These are phyloP conservation scores for Wallacemonas sp. DNA, from an alignment of 208 protist genomes.

Conservation along the genomic window DNA sequence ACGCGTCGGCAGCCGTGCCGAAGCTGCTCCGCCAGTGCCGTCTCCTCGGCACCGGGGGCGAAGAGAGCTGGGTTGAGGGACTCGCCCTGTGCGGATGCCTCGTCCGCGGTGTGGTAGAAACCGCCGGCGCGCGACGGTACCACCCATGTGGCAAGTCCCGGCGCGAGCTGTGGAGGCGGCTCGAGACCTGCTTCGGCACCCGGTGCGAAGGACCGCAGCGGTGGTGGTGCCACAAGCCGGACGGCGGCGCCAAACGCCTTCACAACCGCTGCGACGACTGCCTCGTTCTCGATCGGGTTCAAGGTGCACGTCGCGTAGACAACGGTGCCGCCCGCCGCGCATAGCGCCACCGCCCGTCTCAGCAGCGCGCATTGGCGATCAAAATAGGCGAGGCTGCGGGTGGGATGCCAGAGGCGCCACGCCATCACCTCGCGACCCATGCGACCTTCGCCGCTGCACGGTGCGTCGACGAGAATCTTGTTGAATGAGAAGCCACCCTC, in stretches of 20 bases:
- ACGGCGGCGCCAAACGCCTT: conserved; percentile 28
- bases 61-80: conserved; percentile 36
- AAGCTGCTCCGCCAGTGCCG: conserved; percentile 15
- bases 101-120: conserved; percentile 36
- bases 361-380: conserved; percentile 74
- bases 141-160: conserved; percentile 49
- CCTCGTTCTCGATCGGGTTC: conserved; percentile 97
- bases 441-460: conserved; percentile 95
- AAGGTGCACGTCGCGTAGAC: conserved; percentile 97
- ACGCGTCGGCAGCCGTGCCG: conserved; percentile 54
- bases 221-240: conserved; percentile 44
- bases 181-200: too few relatives aligned
- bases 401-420: conserved; percentile 86
- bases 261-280: conserved; percentile 87
- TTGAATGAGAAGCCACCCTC: conserved; percentile 43
- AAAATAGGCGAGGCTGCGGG: conserved; percentile 55
- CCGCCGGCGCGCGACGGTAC: conserved; percentile 62
- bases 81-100: conserved; percentile 41
- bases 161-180: conserved; percentile 17
- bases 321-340: conserved; percentile 70
- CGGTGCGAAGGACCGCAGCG: not conserved
- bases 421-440: conserved; percentile 67
- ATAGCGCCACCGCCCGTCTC: conserved; percentile 56
- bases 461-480: conserved; percentile 92
- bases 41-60: conserved; percentile 10